Base-by-base conservation (phyloP, 2,329 filamentous ascomycete species). In the Cercospora citrullina region DNA sequence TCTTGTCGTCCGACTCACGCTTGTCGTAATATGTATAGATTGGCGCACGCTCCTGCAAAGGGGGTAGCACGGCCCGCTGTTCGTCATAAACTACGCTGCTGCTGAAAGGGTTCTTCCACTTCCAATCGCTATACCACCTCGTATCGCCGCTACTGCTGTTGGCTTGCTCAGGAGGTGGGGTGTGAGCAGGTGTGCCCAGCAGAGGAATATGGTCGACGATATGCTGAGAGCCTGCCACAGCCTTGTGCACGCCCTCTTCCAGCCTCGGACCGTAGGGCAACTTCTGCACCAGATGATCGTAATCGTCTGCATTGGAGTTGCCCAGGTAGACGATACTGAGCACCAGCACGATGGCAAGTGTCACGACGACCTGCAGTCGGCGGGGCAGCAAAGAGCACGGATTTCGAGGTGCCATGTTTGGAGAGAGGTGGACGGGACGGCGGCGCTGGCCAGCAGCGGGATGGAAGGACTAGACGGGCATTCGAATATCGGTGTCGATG, bases 11-110 rank as follows among this genome's bases (percentile, higher is more conserved):
- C 78, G 90, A 90, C 28, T 71, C 66, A 74, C 85, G 84, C 69
- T 87, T 83, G 75, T 97, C 93, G 78, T 96, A 97, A 80, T 94
- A 98, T 71, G 93, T 97, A 80, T 97, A 98, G 64, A 98, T 89
- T 0, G 89, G 85, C 26, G 90, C 89, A 23, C 94, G 87, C 33
- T 86, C 82, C 58, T 79, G 81, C 30, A 96, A 82, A 2, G 92
- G 91, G 58, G 95, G 95, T 3, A 98, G 88, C 64, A 98, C 86
- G 7, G 91, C 90, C 64, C 93, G 87, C 75, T 91, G 90, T 78
- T 96, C 91, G 76, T 97, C 94, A 66, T 95, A 85, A 0, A 88
- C 88, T 67, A 95, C 84, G 16, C 88, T 87, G 53, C 89, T 93
- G 18, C 93, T 97, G 79, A 97, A 98, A 2, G 94, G 92, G 69